Percentiles rank a stretch among this genome's conserved stretches.
These are phyloP conservation scores for Cercis canadensis DNA, from an alignment of 306 rosid species.

Conservation along the genomic window DNA sequence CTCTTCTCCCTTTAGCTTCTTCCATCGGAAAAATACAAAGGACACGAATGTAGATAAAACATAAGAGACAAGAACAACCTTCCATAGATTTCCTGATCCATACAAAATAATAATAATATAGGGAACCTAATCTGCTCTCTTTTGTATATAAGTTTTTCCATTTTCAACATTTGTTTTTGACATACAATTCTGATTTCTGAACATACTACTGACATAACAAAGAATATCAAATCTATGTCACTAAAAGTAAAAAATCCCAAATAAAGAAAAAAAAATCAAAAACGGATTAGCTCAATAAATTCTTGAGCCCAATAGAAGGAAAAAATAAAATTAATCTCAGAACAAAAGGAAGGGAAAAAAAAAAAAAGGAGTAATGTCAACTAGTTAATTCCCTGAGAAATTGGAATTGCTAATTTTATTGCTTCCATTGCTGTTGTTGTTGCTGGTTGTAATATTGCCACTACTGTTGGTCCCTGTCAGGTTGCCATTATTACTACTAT, in stretches of 20 bases:
- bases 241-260: conserved; percentile 22
- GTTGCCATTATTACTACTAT: neutral
- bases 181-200: conserved; percentile 24
- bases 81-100: conserved; percentile 29
- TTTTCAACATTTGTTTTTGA: neutral
- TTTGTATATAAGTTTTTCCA: conserved; percentile 1
- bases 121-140: conserved; percentile 29
- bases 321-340: conserved; percentile 1
- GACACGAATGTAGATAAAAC: neutral
- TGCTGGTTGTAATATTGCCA: conserved; percentile 25
- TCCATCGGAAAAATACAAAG: conserved; percentile 7
- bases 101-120: conserved; percentile 5
- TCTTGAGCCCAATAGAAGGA: conserved; percentile 21
- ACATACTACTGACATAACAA: conserved; percentile 36
- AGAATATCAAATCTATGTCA: conserved; percentile 41
- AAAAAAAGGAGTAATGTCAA: neutral
- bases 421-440: conserved; percentile 42
- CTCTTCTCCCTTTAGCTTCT: conserved; percentile 20
- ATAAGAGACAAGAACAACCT: conserved; percentile 16
- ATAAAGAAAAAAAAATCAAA: neutral
- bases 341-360: neutral
- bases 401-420: conserved; percentile 46
- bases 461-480: conserved; percentile 24
- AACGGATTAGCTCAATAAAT: conserved; percentile 25
- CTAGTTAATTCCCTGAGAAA: conserved; percentile 41